phyloP scores from a whole-genome alignment of 305 asterid genomes.

The Fraxinus xanthoxyloides region DNA sequence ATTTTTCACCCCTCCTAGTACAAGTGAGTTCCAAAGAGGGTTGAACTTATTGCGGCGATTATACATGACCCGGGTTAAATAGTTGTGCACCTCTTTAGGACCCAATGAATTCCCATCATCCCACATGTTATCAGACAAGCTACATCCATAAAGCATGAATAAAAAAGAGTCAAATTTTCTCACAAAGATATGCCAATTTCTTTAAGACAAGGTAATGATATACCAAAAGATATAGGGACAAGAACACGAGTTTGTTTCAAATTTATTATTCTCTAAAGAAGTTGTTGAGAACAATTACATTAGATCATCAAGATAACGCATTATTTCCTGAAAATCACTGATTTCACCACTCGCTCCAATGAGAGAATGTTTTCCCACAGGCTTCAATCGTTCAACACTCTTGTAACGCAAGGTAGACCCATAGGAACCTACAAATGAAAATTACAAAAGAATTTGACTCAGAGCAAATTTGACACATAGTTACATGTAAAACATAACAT shows the following conservation, averaged over 20 bases:
- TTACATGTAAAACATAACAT: neutral
- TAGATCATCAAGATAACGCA: slow-evolving; percentile 78
- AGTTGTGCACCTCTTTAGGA: slow-evolving; percentile 90
- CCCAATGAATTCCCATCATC: slow-evolving; percentile 97
- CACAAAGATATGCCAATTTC: neutral
- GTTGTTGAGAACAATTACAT: slow-evolving; percentile 41
- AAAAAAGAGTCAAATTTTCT: slow-evolving; percentile 21
- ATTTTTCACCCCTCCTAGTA: slow-evolving; percentile 89
- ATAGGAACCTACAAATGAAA: slow-evolving; percentile 62
- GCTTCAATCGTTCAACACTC: slow-evolving; percentile 86
- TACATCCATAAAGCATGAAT: slow-evolving; percentile 34
- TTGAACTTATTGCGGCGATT: slow-evolving; percentile 94
- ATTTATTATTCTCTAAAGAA: neutral
- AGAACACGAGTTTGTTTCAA: neutral
- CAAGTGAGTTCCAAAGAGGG: slow-evolving; percentile 90
- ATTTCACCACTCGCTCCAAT: slow-evolving; percentile 96
- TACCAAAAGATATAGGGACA: neutral
- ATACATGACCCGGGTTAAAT: slow-evolving; percentile 79
- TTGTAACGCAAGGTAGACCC: slow-evolving; percentile 96
- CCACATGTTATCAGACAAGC: slow-evolving; percentile 89
- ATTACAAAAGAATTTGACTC: slow-evolving; percentile 6
- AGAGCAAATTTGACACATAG: neutral
- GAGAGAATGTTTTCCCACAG: slow-evolving; percentile 90
- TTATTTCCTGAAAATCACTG: slow-evolving; percentile 93
- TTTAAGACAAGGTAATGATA: neutral